phyloP scores from a whole-genome alignment of 2,329 filamentous ascomycete species.

The Fusarium graminum region DNA sequence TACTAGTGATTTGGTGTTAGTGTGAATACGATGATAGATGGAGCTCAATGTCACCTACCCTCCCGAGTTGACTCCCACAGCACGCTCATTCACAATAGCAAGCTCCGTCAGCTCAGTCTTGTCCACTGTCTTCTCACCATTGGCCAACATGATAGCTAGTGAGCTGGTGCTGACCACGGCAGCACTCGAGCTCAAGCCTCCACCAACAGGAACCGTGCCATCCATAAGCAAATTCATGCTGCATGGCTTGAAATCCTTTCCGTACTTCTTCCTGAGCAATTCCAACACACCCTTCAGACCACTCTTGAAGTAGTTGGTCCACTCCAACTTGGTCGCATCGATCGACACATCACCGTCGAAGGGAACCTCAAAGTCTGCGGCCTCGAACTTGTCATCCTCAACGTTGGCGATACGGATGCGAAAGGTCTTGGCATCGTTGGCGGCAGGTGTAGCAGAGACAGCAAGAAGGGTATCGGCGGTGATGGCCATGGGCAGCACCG shows the following conservation, averaged over 20 bases:
- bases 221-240: constrained; percentile 92
- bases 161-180: constrained; percentile 93
- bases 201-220: constrained; percentile 91
- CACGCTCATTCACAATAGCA: constrained; percentile 92
- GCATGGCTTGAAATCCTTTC: constrained; percentile 70
- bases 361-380: constrained; percentile 80
- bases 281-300: constrained; percentile 86
- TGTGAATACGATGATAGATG: not conserved
- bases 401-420: constrained; percentile 85
- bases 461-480: constrained; percentile 92
- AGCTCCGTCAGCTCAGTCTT: constrained; percentile 94
- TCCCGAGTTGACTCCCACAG: constrained; percentile 95
- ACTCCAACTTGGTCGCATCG: constrained; percentile 87
- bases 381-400: constrained; percentile 78
- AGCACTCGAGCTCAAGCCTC: constrained; percentile 92
- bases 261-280: constrained; percentile 76
- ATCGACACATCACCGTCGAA: constrained; percentile 76
- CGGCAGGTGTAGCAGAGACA: constrained; percentile 69
- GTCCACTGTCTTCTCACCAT: constrained; percentile 81
- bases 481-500: constrained; percentile 95
- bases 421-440: constrained; percentile 66
- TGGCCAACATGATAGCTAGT: constrained; percentile 87
- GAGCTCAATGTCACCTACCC: constrained; percentile 68
- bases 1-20: constrained; percentile 64
- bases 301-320: constrained; percentile 99